phyloP scores from a whole-genome alignment of 768 basidiomycete species.

The Trametes cubensis region DNA sequence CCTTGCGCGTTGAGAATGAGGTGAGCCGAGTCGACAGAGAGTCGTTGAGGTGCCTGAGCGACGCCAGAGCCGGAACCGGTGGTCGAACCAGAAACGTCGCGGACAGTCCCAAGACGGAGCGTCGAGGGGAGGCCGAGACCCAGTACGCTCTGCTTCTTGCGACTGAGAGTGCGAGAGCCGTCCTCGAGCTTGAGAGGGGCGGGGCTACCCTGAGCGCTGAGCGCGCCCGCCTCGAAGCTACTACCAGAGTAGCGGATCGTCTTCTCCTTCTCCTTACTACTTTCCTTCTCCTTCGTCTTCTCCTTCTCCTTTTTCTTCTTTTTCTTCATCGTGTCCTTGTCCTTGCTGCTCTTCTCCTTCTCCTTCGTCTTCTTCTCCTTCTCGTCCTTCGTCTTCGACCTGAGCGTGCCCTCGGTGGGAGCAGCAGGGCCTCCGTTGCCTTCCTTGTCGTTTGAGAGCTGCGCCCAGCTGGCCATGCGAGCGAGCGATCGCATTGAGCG shows the following conservation, averaged over 20 bases:
- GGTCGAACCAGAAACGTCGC: conserved; percentile 24
- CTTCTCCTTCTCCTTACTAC: conserved; percentile 34
- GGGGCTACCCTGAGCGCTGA: conserved; percentile 38
- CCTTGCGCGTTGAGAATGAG: conserved; percentile 37
- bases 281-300: conserved; percentile 35
- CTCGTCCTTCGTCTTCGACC: conserved; percentile 41
- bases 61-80: conserved; percentile 20
- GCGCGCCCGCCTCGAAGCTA: conserved; percentile 69
- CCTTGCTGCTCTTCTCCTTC: conserved; percentile 35
- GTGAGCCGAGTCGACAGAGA: conserved; percentile 39
- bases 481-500: conserved; percentile 74
- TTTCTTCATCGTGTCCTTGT: conserved; percentile 39
- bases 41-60: conserved; percentile 26
- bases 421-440: conserved; percentile 28
- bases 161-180: conserved; percentile 43
- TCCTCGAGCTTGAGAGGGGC: conserved; percentile 32
- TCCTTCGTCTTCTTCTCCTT: conserved; percentile 36
- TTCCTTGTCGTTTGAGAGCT: conserved; percentile 48
- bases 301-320: conserved; percentile 40
- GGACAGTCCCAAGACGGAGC: conserved; percentile 24
- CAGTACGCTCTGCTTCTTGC: conserved; percentile 65
- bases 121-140: conserved; percentile 63
- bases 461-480: conserved; percentile 72
- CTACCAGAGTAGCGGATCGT: conserved; percentile 53
- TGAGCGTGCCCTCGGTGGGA: conserved; percentile 30